Evolutionary conservation across 1,139 yeast genomes (phyloP).

Genomic region (Spathaspora jeffriesii): DNA sequence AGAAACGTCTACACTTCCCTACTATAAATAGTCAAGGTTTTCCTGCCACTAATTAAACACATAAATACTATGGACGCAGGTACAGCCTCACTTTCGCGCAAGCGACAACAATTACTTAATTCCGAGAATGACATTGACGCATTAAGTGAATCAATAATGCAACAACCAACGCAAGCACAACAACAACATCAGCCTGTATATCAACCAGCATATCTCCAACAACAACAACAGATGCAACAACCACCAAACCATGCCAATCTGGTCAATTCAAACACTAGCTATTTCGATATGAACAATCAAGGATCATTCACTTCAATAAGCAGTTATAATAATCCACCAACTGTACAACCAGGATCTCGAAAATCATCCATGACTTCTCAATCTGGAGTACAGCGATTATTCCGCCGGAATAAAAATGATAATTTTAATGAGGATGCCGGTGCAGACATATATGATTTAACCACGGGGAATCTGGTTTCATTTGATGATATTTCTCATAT

Average conservation of each 20-base stretch:
- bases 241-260: constrained; percentile 11
- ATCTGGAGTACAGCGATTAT: constrained; percentile 40
- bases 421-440: constrained; percentile 55
- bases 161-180: constrained; percentile 11
- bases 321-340: constrained; percentile 1
- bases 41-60: neutral
- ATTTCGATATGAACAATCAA: constrained; percentile 14
- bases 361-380: constrained; percentile 48
- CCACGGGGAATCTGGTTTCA: constrained; percentile 46
- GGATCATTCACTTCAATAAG: constrained; percentile 7
- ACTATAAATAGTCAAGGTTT: neutral
- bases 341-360: constrained; percentile 20
- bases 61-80: constrained; percentile 21
- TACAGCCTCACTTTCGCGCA: constrained; percentile 17
- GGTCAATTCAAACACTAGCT: constrained; percentile 12
- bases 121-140: constrained; percentile 30
- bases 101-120: constrained; percentile 35
- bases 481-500: constrained; percentile 65
- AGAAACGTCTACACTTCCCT: neutral
- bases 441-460: constrained; percentile 43
- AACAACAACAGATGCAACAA: constrained; percentile 7
- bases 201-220: constrained; percentile 14
- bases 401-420: constrained; percentile 40
- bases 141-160: constrained; percentile 16
- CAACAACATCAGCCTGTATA: constrained; percentile 12